These are phyloP conservation scores for Capronia americana DNA, from an alignment of 2,329 filamentous ascomycete species.

Conservation along the genomic window DNA sequence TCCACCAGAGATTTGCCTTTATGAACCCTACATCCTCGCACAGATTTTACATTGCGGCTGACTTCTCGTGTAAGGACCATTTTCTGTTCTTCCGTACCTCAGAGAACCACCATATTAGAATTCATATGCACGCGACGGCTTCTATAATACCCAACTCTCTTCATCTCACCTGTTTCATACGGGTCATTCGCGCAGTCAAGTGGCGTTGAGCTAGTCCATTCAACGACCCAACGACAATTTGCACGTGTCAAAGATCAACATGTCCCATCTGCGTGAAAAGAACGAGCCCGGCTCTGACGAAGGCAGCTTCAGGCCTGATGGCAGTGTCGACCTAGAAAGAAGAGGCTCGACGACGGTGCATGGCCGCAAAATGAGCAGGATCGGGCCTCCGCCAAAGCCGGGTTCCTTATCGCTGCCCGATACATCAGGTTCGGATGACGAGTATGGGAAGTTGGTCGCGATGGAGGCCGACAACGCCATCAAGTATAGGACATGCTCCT, in stretches of 20 bases:
- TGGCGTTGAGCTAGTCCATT: constrained; percentile 37
- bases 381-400: constrained; percentile 36
- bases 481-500: constrained; percentile 90
- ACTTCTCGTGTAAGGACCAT: neutral
- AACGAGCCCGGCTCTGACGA: constrained; percentile 26
- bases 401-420: constrained; percentile 28
- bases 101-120: constrained; percentile 7
- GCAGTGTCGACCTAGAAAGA: constrained; percentile 31
- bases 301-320: constrained; percentile 22
- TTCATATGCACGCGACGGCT: constrained; percentile 35
- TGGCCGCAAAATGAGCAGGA: constrained; percentile 39
- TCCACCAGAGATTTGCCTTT: neutral
- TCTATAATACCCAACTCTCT: constrained; percentile 32
- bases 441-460: constrained; percentile 67
- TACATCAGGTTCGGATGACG: constrained; percentile 46
- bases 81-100: constrained; percentile 3
- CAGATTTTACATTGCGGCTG: neutral
- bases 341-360: constrained; percentile 33
- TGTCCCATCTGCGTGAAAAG: constrained; percentile 34
- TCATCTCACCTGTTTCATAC: constrained; percentile 40
- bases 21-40: too few species aligned
- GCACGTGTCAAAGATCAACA: constrained; percentile 18
- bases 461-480: constrained; percentile 79
- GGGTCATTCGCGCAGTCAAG: constrained; percentile 40
- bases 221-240: constrained; percentile 3